Percentiles rank a stretch among this genome's conserved stretches.
phyloP scores from a whole-genome alignment of 2,329 filamentous ascomycete genomes.

The Talaromyces funiculosus region DNA sequence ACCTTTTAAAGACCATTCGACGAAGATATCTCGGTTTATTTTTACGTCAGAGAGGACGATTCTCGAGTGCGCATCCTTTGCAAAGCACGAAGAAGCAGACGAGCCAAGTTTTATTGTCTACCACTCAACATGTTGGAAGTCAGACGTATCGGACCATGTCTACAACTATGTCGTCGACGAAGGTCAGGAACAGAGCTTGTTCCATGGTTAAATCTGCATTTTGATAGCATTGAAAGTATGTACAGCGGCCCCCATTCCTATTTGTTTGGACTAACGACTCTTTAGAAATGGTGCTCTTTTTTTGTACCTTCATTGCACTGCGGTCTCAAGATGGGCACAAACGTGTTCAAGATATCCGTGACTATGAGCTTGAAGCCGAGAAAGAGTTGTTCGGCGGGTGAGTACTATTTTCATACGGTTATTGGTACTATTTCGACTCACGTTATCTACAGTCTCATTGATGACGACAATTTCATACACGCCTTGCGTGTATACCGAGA shows the following conservation, averaged over 20 bases:
- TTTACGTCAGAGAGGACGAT: constrained; percentile 50
- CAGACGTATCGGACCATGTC: constrained; percentile 31
- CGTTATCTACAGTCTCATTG: constrained; percentile 40
- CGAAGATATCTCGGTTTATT: constrained; percentile 41
- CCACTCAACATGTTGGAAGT: constrained; percentile 45
- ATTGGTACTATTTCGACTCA: background rate
- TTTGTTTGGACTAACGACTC: background rate
- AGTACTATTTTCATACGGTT: constrained; percentile 16
- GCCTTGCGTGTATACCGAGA: constrained; percentile 53
- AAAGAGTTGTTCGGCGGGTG: constrained; percentile 48
- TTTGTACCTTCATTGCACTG: constrained; percentile 52
- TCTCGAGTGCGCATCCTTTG: constrained; percentile 51
- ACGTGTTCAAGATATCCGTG: constrained; percentile 38
- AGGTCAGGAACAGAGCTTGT: constrained; percentile 36
- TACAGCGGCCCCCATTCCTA: background rate
- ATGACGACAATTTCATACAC: constrained; percentile 49
- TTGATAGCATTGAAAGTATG: constrained; percentile 50
- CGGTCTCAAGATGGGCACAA: constrained; percentile 50
- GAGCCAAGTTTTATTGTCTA: constrained; percentile 45
- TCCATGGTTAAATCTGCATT: constrained; percentile 52
- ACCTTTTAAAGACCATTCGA: constrained; percentile 36
- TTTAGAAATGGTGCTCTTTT: constrained; percentile 53
- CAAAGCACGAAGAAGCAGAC: constrained; percentile 38
- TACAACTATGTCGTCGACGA: constrained; percentile 36
- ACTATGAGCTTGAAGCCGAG: constrained; percentile 47